These are phyloP conservation scores for Globisporangium perplexum DNA, from an alignment of 352 stramenopile species.

Conservation along the genomic window DNA sequence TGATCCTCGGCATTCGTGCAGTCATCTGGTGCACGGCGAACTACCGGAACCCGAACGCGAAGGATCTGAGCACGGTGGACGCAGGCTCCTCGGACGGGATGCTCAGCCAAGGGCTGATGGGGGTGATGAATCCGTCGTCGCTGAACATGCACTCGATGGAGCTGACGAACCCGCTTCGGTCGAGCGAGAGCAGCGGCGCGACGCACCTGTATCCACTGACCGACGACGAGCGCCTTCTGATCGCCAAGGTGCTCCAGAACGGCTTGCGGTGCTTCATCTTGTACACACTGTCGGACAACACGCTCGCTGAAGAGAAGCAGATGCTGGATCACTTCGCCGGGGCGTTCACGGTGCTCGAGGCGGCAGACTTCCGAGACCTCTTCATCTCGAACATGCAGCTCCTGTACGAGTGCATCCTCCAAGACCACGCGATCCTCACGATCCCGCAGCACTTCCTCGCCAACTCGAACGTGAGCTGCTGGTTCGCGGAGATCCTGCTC, in stretches of 20 bases:
- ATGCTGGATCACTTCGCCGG: slow-evolving; percentile 96
- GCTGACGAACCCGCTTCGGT: slow-evolving; percentile 5
- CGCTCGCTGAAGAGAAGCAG: slow-evolving; percentile 90
- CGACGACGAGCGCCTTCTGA: slow-evolving; percentile 89
- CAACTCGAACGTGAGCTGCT: slow-evolving; percentile 91
- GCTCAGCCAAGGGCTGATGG: slow-evolving; percentile 6
- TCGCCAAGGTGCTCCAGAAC: slow-evolving; percentile 92
- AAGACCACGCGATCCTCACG: slow-evolving; percentile 91
- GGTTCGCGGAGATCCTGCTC: slow-evolving; percentile 93
- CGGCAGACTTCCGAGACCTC: slow-evolving; percentile 90
- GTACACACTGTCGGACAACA: slow-evolving; percentile 89
- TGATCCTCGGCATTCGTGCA: slow-evolving; percentile 97
- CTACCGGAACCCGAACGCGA: slow-evolving; percentile 84
- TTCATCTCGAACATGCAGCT: slow-evolving; percentile 89
- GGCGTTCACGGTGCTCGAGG: slow-evolving; percentile 95
- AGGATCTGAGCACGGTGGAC: slow-evolving; percentile 79
- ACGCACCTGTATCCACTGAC: slow-evolving; percentile 85
- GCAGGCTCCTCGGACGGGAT: slow-evolving; percentile 29
- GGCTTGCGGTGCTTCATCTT: slow-evolving; percentile 92
- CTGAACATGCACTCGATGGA: slow-evolving; percentile 14
- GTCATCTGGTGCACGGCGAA: slow-evolving; percentile 98
- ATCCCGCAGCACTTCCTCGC: slow-evolving; percentile 95
- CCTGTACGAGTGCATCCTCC: slow-evolving; percentile 91
- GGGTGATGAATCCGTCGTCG: slow-evolving; percentile 11
- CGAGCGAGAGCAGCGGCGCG: slow-evolving; percentile 9